These are phyloP conservation scores for Oryza meyeriana DNA, from an alignment of 176 grass and related monocot genomes.

Conservation along the genomic window DNA sequence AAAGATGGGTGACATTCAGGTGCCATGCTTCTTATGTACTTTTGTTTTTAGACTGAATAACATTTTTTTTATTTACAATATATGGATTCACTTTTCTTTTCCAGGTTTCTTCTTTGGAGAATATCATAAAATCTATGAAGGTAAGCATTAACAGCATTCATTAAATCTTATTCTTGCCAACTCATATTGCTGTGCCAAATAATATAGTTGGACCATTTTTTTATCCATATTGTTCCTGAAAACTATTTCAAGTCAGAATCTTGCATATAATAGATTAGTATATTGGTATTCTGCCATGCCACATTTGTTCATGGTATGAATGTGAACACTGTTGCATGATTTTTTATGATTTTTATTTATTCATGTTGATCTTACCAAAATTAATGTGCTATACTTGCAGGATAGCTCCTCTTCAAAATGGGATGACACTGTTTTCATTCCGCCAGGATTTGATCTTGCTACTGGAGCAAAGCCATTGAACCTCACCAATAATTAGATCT, in stretches of 20 bases:
- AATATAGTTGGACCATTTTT: neutral
- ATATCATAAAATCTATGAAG: slow-evolving; percentile 87
- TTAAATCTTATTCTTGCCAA: neutral
- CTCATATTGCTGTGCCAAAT: neutral
- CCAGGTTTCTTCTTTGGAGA: slow-evolving; percentile 79
- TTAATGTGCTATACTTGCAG: slow-evolving; percentile 40
- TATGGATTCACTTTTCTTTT: slow-evolving; percentile 7
- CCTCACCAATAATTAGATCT: slow-evolving; percentile 20
- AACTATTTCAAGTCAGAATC: neutral
- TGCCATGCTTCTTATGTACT: slow-evolving; percentile 15
- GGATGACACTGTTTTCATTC: slow-evolving; percentile 87
- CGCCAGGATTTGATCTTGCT: slow-evolving; percentile 78
- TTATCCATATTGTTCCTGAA: neutral
- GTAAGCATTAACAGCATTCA: slow-evolving; percentile 20
- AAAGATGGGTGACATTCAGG: slow-evolving; percentile 73
- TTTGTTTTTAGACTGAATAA: neutral
- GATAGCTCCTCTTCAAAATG: slow-evolving; percentile 63
- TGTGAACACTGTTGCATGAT: neutral
- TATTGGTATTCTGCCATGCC: neutral
- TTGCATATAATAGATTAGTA: neutral
- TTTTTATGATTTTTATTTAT: neutral
- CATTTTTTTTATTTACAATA: neutral
- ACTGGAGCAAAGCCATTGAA: slow-evolving; percentile 18
- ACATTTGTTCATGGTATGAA: neutral
- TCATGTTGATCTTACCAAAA: slow-evolving; percentile 12